Conservation (phyloP, 1,139 yeast species). For the Eremothecium sinecaudum region DNA sequence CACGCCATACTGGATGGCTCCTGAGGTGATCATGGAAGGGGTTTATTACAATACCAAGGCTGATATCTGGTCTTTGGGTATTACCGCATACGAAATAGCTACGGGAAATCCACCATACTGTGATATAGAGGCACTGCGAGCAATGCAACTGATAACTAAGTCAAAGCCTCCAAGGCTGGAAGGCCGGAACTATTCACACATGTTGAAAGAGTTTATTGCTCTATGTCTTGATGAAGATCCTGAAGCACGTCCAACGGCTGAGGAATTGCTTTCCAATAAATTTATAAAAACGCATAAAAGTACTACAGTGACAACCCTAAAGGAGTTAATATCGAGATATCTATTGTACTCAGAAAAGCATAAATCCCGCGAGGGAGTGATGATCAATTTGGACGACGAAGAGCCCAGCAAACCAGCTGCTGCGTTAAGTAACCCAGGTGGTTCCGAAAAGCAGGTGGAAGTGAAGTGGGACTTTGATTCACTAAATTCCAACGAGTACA, state of each 20-base stretch:
- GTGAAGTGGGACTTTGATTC: constrained; percentile 89
- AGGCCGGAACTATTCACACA: constrained; percentile 70
- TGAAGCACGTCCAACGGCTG: constrained; percentile 78
- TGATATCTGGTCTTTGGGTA: constrained; percentile 90
- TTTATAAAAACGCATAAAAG: constrained; percentile 56
- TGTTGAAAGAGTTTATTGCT: constrained; percentile 81
- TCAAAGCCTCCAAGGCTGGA: constrained; percentile 92
- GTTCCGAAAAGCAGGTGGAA: constrained; percentile 36
- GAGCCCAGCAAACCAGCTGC: constrained; percentile 18
- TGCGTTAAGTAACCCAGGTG: constrained; percentile 16
- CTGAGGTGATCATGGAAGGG: constrained; percentile 94
- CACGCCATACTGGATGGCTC: constrained; percentile 99
- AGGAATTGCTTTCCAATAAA: constrained; percentile 65
- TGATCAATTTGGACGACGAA: constrained; percentile 28
- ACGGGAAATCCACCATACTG: constrained; percentile 97
- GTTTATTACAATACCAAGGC: constrained; percentile 76
- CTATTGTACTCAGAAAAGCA: constrained; percentile 66
- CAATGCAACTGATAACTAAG: constrained; percentile 87
- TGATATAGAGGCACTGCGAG: constrained; percentile 90
- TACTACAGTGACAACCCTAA: constrained; percentile 50
- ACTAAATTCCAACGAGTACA: constrained; percentile 60
- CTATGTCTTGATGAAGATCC: constrained; percentile 91
- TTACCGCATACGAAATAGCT: constrained; percentile 87
- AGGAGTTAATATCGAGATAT: constrained; percentile 75
- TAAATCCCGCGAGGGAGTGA: constrained; percentile 37